These are phyloP conservation scores for Allomyces javanicus DNA, from an alignment of 192 early-diverging fungal genomes.

Conservation along the genomic window DNA sequence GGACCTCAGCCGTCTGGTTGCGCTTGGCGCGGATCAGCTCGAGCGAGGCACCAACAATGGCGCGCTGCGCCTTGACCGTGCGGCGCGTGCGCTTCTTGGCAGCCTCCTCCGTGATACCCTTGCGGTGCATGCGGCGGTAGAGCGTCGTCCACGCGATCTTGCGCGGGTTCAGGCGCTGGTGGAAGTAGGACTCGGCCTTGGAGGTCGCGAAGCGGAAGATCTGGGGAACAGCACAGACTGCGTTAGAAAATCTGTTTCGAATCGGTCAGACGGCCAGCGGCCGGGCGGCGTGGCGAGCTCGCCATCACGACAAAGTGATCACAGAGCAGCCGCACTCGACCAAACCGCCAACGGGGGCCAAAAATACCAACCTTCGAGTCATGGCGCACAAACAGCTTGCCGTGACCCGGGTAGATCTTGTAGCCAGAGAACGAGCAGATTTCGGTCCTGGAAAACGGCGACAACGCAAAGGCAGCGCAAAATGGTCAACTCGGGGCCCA, in stretches of 20 bases:
- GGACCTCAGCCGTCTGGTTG: constrained; percentile 85
- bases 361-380: constrained; percentile 64
- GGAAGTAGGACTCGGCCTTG: constrained; percentile 92
- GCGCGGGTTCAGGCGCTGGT: constrained; percentile 92
- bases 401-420: constrained; percentile 99
- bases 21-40: constrained; percentile 96
- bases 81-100: constrained; percentile 90
- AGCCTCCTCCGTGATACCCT: constrained; percentile 90
- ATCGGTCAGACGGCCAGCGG: too few relatives aligned
- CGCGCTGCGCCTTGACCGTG: constrained; percentile 88
- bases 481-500: too few relatives aligned
- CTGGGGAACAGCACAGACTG: constrained; percentile 14
- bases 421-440: constrained; percentile 91
- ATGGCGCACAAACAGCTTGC: constrained; percentile 73
- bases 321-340: too few relatives aligned
- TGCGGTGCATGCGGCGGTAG: constrained; percentile 96
- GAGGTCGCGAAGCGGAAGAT: constrained; percentile 92
- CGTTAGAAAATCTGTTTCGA: too few relatives aligned
- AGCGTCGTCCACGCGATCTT: constrained; percentile 93
- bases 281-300: too few relatives aligned
- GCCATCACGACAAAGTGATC: too few relatives aligned
- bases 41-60: constrained; percentile 82
- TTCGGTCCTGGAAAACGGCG: constrained; percentile 42
- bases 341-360: too few relatives aligned
- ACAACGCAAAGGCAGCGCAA: too few relatives aligned